A percentile compares a stretch with the other conserved stretches of the same genome.
Evolutionary conservation across 1,284 basidiomycete genomes (phyloP).

Genomic region (Bjerkandera adusta): DNA sequence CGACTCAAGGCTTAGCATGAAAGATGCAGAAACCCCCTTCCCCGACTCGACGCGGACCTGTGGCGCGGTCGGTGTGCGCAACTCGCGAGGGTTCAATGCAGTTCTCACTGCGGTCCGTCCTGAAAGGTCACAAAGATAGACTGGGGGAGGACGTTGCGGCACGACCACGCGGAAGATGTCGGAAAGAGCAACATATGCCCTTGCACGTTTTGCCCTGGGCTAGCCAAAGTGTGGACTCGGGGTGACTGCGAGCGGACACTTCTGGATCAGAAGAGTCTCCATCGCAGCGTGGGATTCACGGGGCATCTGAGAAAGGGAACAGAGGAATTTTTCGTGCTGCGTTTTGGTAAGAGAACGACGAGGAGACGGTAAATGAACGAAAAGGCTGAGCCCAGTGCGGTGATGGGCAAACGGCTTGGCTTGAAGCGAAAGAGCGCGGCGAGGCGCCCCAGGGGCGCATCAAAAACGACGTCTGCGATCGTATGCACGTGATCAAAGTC

Average conservation of each 20-base stretch:
- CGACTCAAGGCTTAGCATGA: too few relatives aligned
- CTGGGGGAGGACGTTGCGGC: not conserved
- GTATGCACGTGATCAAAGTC: not conserved
- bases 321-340: not conserved
- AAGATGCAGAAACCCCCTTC: too few relatives aligned
- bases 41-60: too few relatives aligned
- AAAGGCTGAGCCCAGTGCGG: not conserved
- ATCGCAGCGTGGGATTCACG: not conserved
- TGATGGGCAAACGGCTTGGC: too few relatives aligned
- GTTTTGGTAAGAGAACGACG: not conserved
- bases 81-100: not conserved
- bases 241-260: not conserved
- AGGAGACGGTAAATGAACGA: not conserved
- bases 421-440: not conserved
- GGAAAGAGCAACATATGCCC: not conserved
- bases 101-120: constrained; percentile 1
- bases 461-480: not conserved
- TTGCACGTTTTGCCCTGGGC: not conserved
- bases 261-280: constrained; percentile 1
- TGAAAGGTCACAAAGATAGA: constrained; percentile 1
- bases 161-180: not conserved
- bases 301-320: not conserved
- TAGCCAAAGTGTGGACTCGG: not conserved
- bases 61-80: too few relatives aligned
- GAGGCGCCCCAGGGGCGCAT: constrained; percentile 3